phyloP scores from a whole-genome alignment of 2,329 filamentous ascomycete genomes.

The Furcasterigmium sp. region DNA sequence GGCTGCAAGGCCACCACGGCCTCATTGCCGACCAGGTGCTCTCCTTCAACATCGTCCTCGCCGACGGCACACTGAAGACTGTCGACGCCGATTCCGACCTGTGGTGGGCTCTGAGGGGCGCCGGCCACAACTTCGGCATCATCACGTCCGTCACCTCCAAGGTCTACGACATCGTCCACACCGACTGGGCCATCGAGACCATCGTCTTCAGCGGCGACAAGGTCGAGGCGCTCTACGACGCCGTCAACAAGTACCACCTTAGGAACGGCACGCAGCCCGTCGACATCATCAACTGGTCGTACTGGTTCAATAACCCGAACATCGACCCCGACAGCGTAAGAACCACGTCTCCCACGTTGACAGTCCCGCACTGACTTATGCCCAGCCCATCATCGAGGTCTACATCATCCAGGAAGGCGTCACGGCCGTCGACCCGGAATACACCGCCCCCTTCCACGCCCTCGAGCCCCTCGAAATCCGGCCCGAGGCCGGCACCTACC shows the following conservation, averaged over 20 bases:
- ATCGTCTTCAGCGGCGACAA: slow-evolving; percentile 42
- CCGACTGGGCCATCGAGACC: slow-evolving; percentile 35
- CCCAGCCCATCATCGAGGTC: slow-evolving; percentile 34
- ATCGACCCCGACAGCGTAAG: slow-evolving; percentile 34
- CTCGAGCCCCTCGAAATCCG: slow-evolving; percentile 29
- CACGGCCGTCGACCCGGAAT: slow-evolving; percentile 29
- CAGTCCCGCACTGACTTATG: too few species aligned
- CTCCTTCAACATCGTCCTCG: slow-evolving; percentile 45
- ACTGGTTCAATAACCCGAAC: slow-evolving; percentile 34
- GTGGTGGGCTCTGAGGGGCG: slow-evolving; percentile 53
- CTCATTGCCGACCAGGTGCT: slow-evolving; percentile 48
- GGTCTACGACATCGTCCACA: slow-evolving; percentile 38
- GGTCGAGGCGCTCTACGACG: slow-evolving; percentile 40
- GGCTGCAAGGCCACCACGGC: slow-evolving; percentile 47
- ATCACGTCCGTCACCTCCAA: slow-evolving; percentile 44
- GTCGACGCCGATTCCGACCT: slow-evolving; percentile 40
- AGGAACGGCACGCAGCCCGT: slow-evolving; percentile 34
- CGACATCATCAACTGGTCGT: slow-evolving; percentile 44
- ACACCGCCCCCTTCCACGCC: slow-evolving; percentile 36
- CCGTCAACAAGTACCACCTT: slow-evolving; percentile 38
- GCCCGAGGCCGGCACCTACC: slow-evolving; percentile 32
- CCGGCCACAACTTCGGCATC: slow-evolving; percentile 56
- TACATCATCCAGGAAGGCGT: slow-evolving; percentile 38
- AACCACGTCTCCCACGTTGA: too few species aligned
- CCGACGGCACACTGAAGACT: slow-evolving; percentile 35